A percentile compares a stretch with the other conserved stretches of the same genome.
phyloP scores from a whole-genome alignment of 2,329 filamentous ascomycete species.

The Dothideomycetes sp. region DNA sequence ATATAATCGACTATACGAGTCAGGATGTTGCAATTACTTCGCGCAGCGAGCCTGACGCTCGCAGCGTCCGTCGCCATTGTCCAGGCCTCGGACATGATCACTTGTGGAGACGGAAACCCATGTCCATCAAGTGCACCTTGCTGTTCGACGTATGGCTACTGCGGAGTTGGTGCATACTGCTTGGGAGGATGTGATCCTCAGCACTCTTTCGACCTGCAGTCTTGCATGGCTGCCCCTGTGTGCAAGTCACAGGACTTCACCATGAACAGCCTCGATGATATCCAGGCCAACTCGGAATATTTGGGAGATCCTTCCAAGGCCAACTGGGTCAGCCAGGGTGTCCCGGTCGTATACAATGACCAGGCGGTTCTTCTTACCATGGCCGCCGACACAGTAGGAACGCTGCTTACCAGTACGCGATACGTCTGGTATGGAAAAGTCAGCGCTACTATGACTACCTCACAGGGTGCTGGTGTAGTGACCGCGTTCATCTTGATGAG shows the following conservation, averaged over 20 bases:
- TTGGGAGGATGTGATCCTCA: constrained; percentile 88
- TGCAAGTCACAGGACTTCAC: constrained; percentile 66
- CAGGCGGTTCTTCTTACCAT: constrained; percentile 72
- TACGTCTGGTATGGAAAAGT: constrained; percentile 98
- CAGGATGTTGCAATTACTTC: constrained; percentile 16
- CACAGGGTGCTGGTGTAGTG: constrained; percentile 79
- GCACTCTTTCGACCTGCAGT: constrained; percentile 70
- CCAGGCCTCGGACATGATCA: constrained; percentile 14
- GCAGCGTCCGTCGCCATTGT: constrained; percentile 19
- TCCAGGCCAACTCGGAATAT: constrained; percentile 67
- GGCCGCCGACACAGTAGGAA: constrained; percentile 74
- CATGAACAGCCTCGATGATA: constrained; percentile 60
- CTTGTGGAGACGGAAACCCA: constrained; percentile 18
- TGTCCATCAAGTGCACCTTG: constrained; percentile 23
- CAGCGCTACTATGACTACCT: constrained; percentile 73
- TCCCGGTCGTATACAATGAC: constrained; percentile 55
- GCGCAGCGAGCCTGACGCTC: constrained; percentile 18
- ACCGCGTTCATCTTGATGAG: constrained; percentile 93
- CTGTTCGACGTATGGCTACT: constrained; percentile 60
- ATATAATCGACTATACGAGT: background rate
- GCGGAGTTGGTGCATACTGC: constrained; percentile 89
- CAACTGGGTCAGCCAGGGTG: constrained; percentile 85
- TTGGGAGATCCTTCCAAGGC: constrained; percentile 68
- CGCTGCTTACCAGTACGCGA: constrained; percentile 68
- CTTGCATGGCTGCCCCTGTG: constrained; percentile 74